phyloP scores from a whole-genome alignment of 495 filamentous ascomycete genomes.

The Penicillium desertorum region DNA sequence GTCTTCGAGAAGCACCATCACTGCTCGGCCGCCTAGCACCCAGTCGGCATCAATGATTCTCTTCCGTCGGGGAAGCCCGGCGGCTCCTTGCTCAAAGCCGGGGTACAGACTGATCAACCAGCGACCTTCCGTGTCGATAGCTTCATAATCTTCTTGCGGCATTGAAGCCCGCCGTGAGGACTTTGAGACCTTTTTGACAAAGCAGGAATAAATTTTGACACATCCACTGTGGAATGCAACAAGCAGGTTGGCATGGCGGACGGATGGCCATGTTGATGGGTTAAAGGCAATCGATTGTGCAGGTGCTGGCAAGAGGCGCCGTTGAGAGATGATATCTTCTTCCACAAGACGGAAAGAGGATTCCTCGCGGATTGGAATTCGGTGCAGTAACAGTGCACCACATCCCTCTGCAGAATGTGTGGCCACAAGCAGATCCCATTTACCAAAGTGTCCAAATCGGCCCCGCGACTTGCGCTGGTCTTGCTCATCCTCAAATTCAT shows the following conservation, averaged over 20 bases:
- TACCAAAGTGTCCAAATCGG: conserved; percentile 23
- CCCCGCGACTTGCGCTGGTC: conserved; percentile 32
- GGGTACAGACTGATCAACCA: conserved; percentile 73
- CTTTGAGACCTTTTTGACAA: conserved; percentile 31
- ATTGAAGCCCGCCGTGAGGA: conserved; percentile 27
- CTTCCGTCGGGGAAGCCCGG: conserved; percentile 58
- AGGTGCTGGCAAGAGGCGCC: conserved; percentile 62
- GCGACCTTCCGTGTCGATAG: conserved; percentile 40
- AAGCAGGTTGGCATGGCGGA: conserved; percentile 61
- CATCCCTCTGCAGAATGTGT: conserved; percentile 67
- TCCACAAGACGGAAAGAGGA: conserved; percentile 36
- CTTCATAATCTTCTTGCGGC: conserved; percentile 34
- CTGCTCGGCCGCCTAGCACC: conserved; percentile 74
- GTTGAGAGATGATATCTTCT: conserved; percentile 57
- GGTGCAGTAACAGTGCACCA: conserved; percentile 59
- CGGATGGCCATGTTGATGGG: conserved; percentile 58
- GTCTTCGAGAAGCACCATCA: conserved; percentile 75
- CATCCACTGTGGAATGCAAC: conserved; percentile 65
- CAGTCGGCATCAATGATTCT: conserved; percentile 78
- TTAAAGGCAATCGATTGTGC: conserved; percentile 72
- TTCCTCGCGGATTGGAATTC: conserved; percentile 45
- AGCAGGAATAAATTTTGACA: conserved; percentile 64
- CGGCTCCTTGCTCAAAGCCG: conserved; percentile 53
- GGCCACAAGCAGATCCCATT: conserved; percentile 58
- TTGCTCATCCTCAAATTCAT: conserved; percentile 33